A percentile compares a stretch with the other conserved stretches of the same genome.
Evolutionary conservation across 148 eudicot genomes (phyloP).

Genomic region (Pouteria glomerata): DNA sequence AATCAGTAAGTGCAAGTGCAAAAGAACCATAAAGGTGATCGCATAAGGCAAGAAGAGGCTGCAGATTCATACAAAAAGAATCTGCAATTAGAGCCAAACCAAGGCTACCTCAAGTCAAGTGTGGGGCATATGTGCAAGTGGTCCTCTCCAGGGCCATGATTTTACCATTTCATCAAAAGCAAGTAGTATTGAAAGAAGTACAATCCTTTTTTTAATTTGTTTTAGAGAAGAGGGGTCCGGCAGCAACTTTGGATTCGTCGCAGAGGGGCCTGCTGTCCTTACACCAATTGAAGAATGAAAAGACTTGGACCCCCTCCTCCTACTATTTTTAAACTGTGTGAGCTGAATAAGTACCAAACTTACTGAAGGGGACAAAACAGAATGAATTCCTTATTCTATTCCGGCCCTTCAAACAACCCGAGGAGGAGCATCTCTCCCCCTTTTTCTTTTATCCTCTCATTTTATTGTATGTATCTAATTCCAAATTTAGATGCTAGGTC

Average conservation of each 20-base stretch:
- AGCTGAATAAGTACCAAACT: slow-evolving; percentile 81
- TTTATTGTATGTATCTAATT: slow-evolving; percentile 53
- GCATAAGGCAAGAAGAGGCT: slow-evolving; percentile 3
- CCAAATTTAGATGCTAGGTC: slow-evolving; percentile 57
- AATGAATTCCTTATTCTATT: slow-evolving; percentile 64
- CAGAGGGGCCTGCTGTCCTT: slow-evolving; percentile 24
- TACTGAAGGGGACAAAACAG: slow-evolving; percentile 57
- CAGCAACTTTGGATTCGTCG: slow-evolving; percentile 18
- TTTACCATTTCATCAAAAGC: slow-evolving; percentile 35
- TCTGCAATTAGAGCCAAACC: slow-evolving; percentile 23
- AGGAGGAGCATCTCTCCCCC: slow-evolving; percentile 52
- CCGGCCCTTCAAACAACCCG: slow-evolving; percentile 59
- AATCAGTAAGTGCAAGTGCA: slow-evolving; percentile 6
- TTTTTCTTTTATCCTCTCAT: slow-evolving; percentile 23
- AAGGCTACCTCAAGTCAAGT: slow-evolving; percentile 27
- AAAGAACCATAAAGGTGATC: slow-evolving; percentile 12
- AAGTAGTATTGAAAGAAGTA: slow-evolving; percentile 51
- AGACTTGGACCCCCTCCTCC: slow-evolving; percentile 20
- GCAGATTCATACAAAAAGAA: slow-evolving; percentile 25
- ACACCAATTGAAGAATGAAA: slow-evolving; percentile 34
- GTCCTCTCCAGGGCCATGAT: slow-evolving; percentile 24
- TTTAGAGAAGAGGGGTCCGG: slow-evolving; percentile 39
- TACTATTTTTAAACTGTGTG: slow-evolving; percentile 25
- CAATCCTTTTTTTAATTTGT: slow-evolving; percentile 32
- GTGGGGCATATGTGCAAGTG: slow-evolving; percentile 34